Evolutionary conservation across 2,329 filamentous ascomycete species (phyloP).

Genomic region (Immersiporthe knoxdaviesiana): DNA sequence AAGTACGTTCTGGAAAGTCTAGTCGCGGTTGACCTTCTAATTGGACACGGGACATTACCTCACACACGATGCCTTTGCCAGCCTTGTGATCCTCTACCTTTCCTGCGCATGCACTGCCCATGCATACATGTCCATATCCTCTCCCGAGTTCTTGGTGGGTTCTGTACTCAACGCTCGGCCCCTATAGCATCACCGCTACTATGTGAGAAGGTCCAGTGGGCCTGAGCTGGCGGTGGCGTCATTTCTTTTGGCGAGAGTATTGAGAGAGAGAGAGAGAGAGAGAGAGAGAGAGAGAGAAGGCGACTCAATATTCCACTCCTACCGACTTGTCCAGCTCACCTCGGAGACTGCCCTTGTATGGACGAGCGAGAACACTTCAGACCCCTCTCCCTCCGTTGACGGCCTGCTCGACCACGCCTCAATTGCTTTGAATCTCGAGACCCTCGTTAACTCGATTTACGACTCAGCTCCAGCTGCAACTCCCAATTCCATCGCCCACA

Average conservation of each 20-base stretch:
- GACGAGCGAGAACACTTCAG: background rate
- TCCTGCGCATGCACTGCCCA: background rate
- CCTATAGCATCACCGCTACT: background rate
- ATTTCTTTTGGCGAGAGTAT: constrained; percentile 5
- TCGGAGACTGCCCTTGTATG: background rate
- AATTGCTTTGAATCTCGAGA: background rate
- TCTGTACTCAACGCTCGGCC: background rate
- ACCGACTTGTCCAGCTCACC: background rate
- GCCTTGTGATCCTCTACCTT: background rate
- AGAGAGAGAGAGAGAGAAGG: too few relatives aligned
- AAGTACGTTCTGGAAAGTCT: background rate
- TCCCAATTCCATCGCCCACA: background rate
- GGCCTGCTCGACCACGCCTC: background rate
- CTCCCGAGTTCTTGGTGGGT: too few relatives aligned
- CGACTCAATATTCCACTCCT: background rate
- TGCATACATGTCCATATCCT: background rate
- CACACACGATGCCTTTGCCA: background rate
- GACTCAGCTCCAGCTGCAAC: background rate
- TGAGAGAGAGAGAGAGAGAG: too few relatives aligned
- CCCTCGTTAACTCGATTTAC: background rate
- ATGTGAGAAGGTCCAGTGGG: constrained; percentile 6
- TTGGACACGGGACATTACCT: background rate
- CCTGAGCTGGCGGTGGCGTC: constrained; percentile 17
- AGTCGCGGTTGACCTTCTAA: background rate
- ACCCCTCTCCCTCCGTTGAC: background rate